Percentiles rank a stretch among this genome's conserved stretches.
phyloP scores from a whole-genome alignment of 78 protist species.

The slime mould (Dictyostelium discoideum) region dicty_2.7 NC_007090.3:3770501-3771000 shows the following conservation, averaged over 20 bases:
- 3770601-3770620: constrained; percentile 52
- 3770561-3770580: constrained; percentile 31
- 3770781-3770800: background rate
- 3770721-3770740: constrained; percentile 62
- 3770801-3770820: too few relatives aligned
- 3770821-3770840: background rate
- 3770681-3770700: background rate
- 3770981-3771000: background rate
- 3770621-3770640: constrained; percentile 22
- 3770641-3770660: background rate
- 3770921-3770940: constrained; percentile 1
- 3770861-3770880: background rate
- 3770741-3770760: constrained; percentile 31
- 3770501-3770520: constrained; percentile 44
- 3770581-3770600: constrained; percentile 74
- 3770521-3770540: constrained; percentile 53
- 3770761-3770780: background rate
- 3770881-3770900: background rate
- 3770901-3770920: background rate
- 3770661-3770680: background rate
- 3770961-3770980: background rate
- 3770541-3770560: constrained; percentile 5
- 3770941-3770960: background rate
- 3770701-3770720: background rate
- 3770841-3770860: background rate